phyloP scores from a whole-genome alignment of 371 early-diverging fungal genomes.

The Apophysomyces ossiformis region DNA sequence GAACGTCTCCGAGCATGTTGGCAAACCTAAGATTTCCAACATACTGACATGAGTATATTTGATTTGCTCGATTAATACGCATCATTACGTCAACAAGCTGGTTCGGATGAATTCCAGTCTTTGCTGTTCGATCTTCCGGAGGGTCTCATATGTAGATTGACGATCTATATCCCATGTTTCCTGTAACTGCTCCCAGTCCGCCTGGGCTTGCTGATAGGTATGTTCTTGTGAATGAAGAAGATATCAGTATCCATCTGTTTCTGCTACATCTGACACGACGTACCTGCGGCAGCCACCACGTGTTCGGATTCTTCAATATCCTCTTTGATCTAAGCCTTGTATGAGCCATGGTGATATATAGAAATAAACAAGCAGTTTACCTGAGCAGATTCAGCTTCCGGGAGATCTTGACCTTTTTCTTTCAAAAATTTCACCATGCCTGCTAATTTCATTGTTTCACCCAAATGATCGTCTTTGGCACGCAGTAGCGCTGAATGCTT shows the following conservation, averaged over 20 bases:
- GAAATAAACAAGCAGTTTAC: slow-evolving; percentile 15
- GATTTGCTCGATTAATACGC: background rate
- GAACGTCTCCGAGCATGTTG: slow-evolving; percentile 33
- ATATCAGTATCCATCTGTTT: background rate
- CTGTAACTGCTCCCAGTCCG: slow-evolving; percentile 13
- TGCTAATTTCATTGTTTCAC: slow-evolving; percentile 22
- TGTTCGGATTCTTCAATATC: slow-evolving; percentile 22
- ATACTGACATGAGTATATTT: background rate
- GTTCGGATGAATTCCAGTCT: slow-evolving; percentile 29
- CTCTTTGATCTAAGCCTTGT: slow-evolving; percentile 15
- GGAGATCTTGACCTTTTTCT: slow-evolving; percentile 10
- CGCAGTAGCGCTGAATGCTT: background rate
- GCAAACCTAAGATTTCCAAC: slow-evolving; percentile 22
- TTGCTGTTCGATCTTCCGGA: slow-evolving; percentile 26
- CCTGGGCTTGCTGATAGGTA: slow-evolving; percentile 19
- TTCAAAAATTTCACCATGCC: slow-evolving; percentile 25
- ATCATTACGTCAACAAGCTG: slow-evolving; percentile 31
- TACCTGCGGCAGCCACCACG: slow-evolving; percentile 15
- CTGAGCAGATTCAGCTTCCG: slow-evolving; percentile 19
- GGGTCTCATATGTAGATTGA: slow-evolving; percentile 27
- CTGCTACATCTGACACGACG: background rate
- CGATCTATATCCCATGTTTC: slow-evolving; percentile 28
- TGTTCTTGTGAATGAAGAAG: slow-evolving; percentile 13
- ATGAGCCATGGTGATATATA: background rate
- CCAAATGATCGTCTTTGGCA: slow-evolving; percentile 22